Percentiles rank a stretch among this genome's conserved stretches.
phyloP scores from a whole-genome alignment of 192 early-diverging fungal species.

The Umbelopsis sp. region DNA sequence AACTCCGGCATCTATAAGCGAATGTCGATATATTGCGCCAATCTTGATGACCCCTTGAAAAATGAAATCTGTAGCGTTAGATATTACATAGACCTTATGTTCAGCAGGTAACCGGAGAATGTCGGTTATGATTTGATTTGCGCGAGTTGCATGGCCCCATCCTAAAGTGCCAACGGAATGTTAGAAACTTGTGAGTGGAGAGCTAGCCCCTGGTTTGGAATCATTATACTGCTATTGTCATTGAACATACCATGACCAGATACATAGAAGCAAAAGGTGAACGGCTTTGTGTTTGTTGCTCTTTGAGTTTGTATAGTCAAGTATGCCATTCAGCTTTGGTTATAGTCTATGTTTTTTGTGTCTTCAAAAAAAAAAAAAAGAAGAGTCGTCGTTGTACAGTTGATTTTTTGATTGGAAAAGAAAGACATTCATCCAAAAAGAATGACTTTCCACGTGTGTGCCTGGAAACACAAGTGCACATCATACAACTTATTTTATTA shows the following conservation, averaged over 20 bases:
- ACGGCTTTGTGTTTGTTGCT: conserved; percentile 26
- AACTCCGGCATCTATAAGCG: conserved; percentile 62
- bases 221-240: not conserved
- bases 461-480: not conserved
- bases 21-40: conserved; percentile 56
- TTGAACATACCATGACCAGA: conserved; percentile 58
- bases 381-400: not conserved
- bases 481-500: not conserved
- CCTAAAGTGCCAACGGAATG: conserved; percentile 32
- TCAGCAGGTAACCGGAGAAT: conserved; percentile 39
- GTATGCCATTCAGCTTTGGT: conserved; percentile 12
- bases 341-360: conserved; percentile 2
- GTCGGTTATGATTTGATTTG: conserved; percentile 56
- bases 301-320: conserved; percentile 23
- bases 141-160: conserved; percentile 64
- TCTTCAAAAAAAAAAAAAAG: not conserved
- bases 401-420: not conserved
- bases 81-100: conserved; percentile 57
- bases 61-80: conserved; percentile 59
- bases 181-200: not conserved
- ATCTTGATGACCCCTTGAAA: conserved; percentile 52
- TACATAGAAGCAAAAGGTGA: conserved; percentile 59
- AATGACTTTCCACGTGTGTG: conserved; percentile 1
- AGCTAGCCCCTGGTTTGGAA: not conserved
- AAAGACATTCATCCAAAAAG: not conserved